Evolutionary conservation across 805 yeast species (phyloP), one percentile per base, ranked within the genome.

Genomic region (Nakazawaea wickerhamii): DNA sequence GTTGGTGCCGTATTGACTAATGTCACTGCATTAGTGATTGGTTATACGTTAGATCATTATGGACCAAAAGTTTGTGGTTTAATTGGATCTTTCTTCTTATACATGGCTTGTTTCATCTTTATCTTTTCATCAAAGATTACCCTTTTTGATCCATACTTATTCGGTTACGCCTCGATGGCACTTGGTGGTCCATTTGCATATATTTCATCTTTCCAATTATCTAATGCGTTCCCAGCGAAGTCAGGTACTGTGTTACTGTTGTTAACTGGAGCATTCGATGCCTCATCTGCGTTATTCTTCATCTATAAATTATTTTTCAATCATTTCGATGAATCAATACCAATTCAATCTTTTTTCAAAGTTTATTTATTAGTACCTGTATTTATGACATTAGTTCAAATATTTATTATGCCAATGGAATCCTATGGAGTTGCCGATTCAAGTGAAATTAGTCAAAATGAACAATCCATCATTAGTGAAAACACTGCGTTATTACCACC

Each of bases 141-240:
- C 22, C 40, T 46, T 10, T 58, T 74, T 36, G 81, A 75, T 52
- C 80, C 81, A 2, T 75, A 73, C 54, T 49, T 75, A 33, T 41
- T 69, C 35, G 81, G 80, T 7, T 75, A 73, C 50, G 67, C 71
- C 1, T 60, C 62, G 6, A 64, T 75, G 74, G 77, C 81, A 1
- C 62, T 75, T 43, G 81, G 80, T 26, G 81, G 81, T 4, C 80
- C 81, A 14, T 75, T 75, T 57, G 67, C 75, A 1, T 75, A 60
- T 55, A 75, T 75, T 49, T 73, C 80, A 7, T 68, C 75, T 5
- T 75, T 75, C 59, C 81, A 75, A 55, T 64, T 75, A 44, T 73
- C 80, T 19, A 75, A 75, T 51, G 65, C 80, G 3, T 75, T 75
- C 56, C 81, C 81, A 2, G 61, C 65, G 38, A 67, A 66, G 40